Conservation (phyloP, 1,284 basidiomycete species). For the Ceratorhiza oryzae-sativae region DNA sequence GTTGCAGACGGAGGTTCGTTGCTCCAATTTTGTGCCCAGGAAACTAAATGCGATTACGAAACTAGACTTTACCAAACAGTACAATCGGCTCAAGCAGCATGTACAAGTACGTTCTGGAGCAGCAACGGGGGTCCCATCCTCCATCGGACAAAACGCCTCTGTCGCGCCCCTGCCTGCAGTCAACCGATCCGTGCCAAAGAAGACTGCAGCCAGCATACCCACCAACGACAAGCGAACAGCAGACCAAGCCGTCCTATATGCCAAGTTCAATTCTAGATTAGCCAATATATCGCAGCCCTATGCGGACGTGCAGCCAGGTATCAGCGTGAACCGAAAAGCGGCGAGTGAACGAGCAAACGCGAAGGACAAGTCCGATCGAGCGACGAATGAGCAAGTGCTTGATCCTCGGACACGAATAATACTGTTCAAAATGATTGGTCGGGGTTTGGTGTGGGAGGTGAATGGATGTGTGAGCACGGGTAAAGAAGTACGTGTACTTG, state of each 20-base stretch:
- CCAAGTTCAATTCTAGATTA: conserved; percentile 51
- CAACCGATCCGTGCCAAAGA: conserved; percentile 57
- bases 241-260: conserved; percentile 40
- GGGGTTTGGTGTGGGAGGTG: conserved; percentile 83
- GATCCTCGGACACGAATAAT: conserved; percentile 91
- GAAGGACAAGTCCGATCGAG: conserved; percentile 93
- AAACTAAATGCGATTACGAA: conserved; percentile 17
- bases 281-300: conserved; percentile 77
- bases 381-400: conserved; percentile 93
- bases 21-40: background rate
- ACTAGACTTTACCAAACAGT: conserved; percentile 95
- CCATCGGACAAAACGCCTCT: conserved; percentile 53
- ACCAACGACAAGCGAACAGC: conserved; percentile 22
- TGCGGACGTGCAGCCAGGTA: conserved; percentile 51
- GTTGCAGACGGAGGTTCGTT: conserved; percentile 65
- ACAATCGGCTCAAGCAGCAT: conserved; percentile 89
- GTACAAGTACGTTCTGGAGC: conserved; percentile 74
- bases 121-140: conserved; percentile 63
- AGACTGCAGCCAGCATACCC: conserved; percentile 17
- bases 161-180: conserved; percentile 74
- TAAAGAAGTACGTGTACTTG: conserved; percentile 76
- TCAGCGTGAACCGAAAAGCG: conserved; percentile 89
- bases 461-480: conserved; percentile 95
- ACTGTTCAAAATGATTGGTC: conserved; percentile 91
- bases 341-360: conserved; percentile 82